Evolutionary conservation across 2,329 filamentous ascomycete genomes (phyloP).

Genomic region (Trichoderma hamatum): DNA sequence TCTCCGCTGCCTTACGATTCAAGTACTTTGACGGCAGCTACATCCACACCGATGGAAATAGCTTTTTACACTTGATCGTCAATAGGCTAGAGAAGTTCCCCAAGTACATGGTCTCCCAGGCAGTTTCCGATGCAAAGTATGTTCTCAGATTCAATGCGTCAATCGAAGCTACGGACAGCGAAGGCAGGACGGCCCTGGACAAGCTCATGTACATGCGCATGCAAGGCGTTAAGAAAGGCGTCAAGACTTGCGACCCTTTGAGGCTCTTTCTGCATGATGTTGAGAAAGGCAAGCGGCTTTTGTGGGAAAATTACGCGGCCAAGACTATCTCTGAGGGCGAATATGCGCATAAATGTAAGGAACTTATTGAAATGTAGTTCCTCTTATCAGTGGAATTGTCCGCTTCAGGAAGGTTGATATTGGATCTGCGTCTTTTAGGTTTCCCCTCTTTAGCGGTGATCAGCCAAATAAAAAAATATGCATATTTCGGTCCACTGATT

Average conservation of each 20-base stretch:
- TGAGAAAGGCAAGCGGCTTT: neutral
- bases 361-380: neutral
- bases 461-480: neutral
- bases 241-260: neutral
- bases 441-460: neutral
- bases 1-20: neutral
- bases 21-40: slow-evolving; percentile 19
- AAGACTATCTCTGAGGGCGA: neutral
- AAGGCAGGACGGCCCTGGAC: neutral
- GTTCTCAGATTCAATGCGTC: neutral
- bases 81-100: neutral
- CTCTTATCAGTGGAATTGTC: neutral
- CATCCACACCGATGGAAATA: neutral
- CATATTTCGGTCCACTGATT: neutral
- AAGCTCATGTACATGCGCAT: neutral
- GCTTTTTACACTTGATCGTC: slow-evolving; percentile 26
- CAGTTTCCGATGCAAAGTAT: neutral
- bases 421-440: neutral
- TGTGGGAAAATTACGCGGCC: neutral
- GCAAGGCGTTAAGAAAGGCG: rapidly evolving
- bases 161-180: neutral
- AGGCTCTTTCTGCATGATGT: neutral
- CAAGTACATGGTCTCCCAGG: neutral
- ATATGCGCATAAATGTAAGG: too few relatives aligned
- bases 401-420: slow-evolving; percentile 20